Percentiles rank a stretch among this genome's conserved stretches.
Evolutionary conservation across 495 filamentous ascomycete species (phyloP).

Genomic region (Talaromyces liani): DNA sequence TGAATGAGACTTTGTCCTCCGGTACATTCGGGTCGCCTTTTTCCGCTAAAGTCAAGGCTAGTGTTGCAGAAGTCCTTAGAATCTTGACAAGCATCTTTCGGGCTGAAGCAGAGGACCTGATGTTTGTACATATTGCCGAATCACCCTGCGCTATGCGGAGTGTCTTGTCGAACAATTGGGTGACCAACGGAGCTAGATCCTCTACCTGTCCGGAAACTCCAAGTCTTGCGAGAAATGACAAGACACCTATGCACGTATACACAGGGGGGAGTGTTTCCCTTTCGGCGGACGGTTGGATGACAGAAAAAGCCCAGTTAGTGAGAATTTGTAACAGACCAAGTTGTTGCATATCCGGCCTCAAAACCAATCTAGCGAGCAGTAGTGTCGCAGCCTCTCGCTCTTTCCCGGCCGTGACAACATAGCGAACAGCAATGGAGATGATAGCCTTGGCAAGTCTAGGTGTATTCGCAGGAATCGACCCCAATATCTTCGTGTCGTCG

Average conservation of each 20-base stretch:
- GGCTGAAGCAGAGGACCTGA: slow-evolving; percentile 64
- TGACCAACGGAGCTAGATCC: slow-evolving; percentile 43
- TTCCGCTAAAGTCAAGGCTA: slow-evolving; percentile 45
- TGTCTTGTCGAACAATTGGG: slow-evolving; percentile 41
- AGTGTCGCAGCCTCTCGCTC: slow-evolving; percentile 78
- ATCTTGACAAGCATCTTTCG: slow-evolving; percentile 79
- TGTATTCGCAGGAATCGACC: slow-evolving; percentile 30
- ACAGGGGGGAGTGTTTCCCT: slow-evolving; percentile 29
- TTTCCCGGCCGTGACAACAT: slow-evolving; percentile 70
- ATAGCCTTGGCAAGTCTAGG: slow-evolving; percentile 67
- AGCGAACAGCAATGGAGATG: slow-evolving; percentile 59
- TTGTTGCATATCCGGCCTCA: slow-evolving; percentile 80
- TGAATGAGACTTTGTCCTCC: slow-evolving; percentile 38
- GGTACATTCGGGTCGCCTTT: slow-evolving; percentile 25
- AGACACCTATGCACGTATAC: slow-evolving; percentile 61
- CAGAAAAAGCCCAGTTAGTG: slow-evolving; percentile 58
- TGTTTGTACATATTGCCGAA: slow-evolving; percentile 32
- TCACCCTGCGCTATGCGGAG: slow-evolving; percentile 32
- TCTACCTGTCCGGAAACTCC: slow-evolving; percentile 48
- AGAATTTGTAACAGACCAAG: slow-evolving; percentile 59
- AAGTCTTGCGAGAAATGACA: slow-evolving; percentile 72
- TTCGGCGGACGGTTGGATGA: slow-evolving; percentile 34
- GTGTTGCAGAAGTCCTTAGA: slow-evolving; percentile 59
- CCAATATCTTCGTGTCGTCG: slow-evolving; percentile 16
- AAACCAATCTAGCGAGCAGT: slow-evolving; percentile 72